These are phyloP conservation scores for Pyrrhoderma noxium DNA, from an alignment of 1,284 basidiomycete genomes.

Conservation along the genomic window DNA sequence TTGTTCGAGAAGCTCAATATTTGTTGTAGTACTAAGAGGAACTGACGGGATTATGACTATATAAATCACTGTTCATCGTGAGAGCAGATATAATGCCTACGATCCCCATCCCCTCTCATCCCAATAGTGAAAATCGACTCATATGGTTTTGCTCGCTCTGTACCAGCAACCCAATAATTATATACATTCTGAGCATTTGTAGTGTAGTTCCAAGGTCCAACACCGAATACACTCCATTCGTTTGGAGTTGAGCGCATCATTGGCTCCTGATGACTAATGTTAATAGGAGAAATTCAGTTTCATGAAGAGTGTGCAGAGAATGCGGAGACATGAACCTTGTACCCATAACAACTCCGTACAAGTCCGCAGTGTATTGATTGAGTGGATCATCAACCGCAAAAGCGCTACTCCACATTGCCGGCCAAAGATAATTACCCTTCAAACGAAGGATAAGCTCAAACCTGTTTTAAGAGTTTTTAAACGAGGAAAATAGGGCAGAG, in stretches of 20 bases:
- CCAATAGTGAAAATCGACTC: slow-evolving; percentile 59
- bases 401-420: slow-evolving; percentile 44
- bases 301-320: not conserved
- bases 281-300: not conserved
- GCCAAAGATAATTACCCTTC: slow-evolving; percentile 68
- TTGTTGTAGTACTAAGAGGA: slow-evolving; percentile 41
- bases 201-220: slow-evolving; percentile 55
- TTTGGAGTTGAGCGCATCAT: slow-evolving; percentile 57
- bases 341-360: slow-evolving; percentile 65
- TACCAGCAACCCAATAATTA: slow-evolving; percentile 52
- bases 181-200: slow-evolving; percentile 47
- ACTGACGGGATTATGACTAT: too few relatives aligned
- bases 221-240: slow-evolving; percentile 50
- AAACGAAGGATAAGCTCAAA: slow-evolving; percentile 63
- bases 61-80: too few relatives aligned
- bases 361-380: slow-evolving; percentile 59
- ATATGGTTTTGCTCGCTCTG: slow-evolving; percentile 45
- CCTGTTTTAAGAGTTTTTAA: slow-evolving; percentile 24
- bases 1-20: slow-evolving; percentile 45
- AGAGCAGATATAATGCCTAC: too few relatives aligned
- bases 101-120: slow-evolving; percentile 57
- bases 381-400: slow-evolving; percentile 62
- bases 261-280: slow-evolving; percentile 53
- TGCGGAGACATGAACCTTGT: slow-evolving; percentile 34
- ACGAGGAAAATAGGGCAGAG: not conserved